Percentiles rank a stretch among this genome's conserved stretches.
phyloP scores from a whole-genome alignment of 306 rosid genomes.

The Potentilla sterilis region DNA sequence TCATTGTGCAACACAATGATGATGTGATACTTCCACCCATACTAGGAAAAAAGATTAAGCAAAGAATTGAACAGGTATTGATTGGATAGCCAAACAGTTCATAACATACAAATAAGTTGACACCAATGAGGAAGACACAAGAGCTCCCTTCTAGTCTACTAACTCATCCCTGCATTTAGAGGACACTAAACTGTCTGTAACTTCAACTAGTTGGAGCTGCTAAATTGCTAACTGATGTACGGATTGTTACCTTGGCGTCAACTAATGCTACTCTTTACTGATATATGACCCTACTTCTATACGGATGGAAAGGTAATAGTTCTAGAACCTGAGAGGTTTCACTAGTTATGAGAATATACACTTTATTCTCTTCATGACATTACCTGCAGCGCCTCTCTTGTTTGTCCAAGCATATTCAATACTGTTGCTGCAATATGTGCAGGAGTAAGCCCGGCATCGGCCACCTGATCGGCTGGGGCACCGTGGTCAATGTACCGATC shows the following conservation, averaged over 20 bases:
- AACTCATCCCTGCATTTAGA: constrained; percentile 4
- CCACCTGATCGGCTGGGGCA: constrained; percentile 72
- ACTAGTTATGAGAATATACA: constrained; percentile 3
- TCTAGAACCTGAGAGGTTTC: background rate
- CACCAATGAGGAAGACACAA: background rate
- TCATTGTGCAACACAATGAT: background rate
- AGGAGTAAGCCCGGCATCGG: constrained; percentile 72
- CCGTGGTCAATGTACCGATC: constrained; percentile 89
- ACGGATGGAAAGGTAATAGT: background rate
- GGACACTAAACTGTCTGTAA: background rate
- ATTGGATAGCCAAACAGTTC: constrained; percentile 8
- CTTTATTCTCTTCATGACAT: constrained; percentile 45
- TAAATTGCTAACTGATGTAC: background rate
- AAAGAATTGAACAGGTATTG: background rate
- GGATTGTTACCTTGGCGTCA: constrained; percentile 4
- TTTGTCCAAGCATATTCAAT: constrained; percentile 81
- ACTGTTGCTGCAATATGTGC: constrained; percentile 90
- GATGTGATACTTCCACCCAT: background rate
- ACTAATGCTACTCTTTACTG: constrained; percentile 3
- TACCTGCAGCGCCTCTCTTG: constrained; percentile 80
- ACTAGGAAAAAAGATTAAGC: background rate
- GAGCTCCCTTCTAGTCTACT: background rate
- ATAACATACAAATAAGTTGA: background rate
- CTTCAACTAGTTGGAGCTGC: constrained; percentile 14
- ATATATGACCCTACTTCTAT: constrained; percentile 3